phyloP scores from a whole-genome alignment of 2,329 filamentous ascomycete species.

The Fusarium avenaceum region DNA sequence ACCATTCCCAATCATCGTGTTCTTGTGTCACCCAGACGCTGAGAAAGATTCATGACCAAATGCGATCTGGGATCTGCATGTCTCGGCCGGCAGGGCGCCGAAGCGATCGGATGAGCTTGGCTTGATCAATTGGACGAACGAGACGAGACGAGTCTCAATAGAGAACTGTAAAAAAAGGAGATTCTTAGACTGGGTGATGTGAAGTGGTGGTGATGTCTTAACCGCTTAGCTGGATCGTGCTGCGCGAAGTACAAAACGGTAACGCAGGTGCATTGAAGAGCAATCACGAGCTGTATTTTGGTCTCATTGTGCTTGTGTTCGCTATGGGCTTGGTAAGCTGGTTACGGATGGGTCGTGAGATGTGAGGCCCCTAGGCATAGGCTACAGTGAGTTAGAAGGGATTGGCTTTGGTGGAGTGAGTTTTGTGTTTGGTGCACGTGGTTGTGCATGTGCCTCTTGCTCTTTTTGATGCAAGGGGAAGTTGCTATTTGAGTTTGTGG shows the following conservation, averaged over 20 bases:
- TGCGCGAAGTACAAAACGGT: neutral
- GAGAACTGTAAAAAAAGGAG: neutral
- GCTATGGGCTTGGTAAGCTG: slow-evolving; percentile 12
- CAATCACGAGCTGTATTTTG: slow-evolving; percentile 11
- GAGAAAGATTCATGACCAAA: slow-evolving; percentile 13
- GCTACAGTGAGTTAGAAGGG: neutral
- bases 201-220: slow-evolving; percentile 2
- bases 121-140: slow-evolving; percentile 39
- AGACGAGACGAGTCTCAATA: slow-evolving; percentile 36
- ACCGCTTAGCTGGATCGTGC: neutral
- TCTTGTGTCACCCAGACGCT: slow-evolving; percentile 23
- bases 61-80: slow-evolving; percentile 34
- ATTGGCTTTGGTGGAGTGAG: slow-evolving; percentile 23
- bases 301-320: slow-evolving; percentile 5
- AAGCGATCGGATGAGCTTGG: slow-evolving; percentile 31
- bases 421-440: slow-evolving; percentile 26
- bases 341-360: slow-evolving; percentile 16
- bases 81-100: slow-evolving; percentile 44
- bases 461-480: neutral
- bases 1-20: neutral
- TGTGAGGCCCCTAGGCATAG: slow-evolving; percentile 26
- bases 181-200: neutral
- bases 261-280: slow-evolving; percentile 5
- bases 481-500: slow-evolving; percentile 12
- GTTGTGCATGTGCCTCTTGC: slow-evolving; percentile 27